Evolutionary conservation across 1,139 yeast species (phyloP).

Genomic region (Nadsonia commutata): DNA sequence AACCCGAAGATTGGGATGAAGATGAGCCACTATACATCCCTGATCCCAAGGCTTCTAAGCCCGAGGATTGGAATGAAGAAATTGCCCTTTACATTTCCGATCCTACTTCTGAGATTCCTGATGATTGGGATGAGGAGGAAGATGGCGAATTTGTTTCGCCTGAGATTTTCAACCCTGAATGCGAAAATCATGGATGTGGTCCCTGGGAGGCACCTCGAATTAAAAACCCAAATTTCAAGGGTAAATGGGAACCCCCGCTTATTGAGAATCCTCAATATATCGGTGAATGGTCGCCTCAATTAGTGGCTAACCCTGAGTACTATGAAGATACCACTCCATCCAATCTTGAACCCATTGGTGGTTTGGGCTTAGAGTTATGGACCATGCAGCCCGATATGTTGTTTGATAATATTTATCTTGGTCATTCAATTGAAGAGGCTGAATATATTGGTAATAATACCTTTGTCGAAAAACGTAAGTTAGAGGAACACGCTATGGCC

Average conservation of each 20-base stretch:
- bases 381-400: slow-evolving; percentile 61
- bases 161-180: slow-evolving; percentile 53
- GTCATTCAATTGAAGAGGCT: slow-evolving; percentile 71
- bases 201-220: slow-evolving; percentile 50
- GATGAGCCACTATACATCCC: slow-evolving; percentile 42
- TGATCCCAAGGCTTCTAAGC: slow-evolving; percentile 53
- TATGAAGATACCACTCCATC: slow-evolving; percentile 46
- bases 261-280: slow-evolving; percentile 60
- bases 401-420: slow-evolving; percentile 75
- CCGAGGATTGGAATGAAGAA: slow-evolving; percentile 67
- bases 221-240: slow-evolving; percentile 55
- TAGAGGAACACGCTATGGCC: slow-evolving; percentile 36
- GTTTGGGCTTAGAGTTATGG: slow-evolving; percentile 84
- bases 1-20: slow-evolving; percentile 79
- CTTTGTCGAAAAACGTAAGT: slow-evolving; percentile 41
- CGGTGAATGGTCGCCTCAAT: slow-evolving; percentile 67
- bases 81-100: slow-evolving; percentile 44
- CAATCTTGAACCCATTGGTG: slow-evolving; percentile 56
- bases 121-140: slow-evolving; percentile 74
- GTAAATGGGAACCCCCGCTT: slow-evolving; percentile 61
- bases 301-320: slow-evolving; percentile 54
- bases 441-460: slow-evolving; percentile 70
- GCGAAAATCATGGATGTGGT: slow-evolving; percentile 65
- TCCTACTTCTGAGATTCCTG: slow-evolving; percentile 52
- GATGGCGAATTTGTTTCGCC: slow-evolving; percentile 79